A percentile compares a stretch with the other conserved stretches of the same genome.
phyloP scores from a whole-genome alignment of 2,329 filamentous ascomycete genomes.

The Diplodia intermedia region DNA sequence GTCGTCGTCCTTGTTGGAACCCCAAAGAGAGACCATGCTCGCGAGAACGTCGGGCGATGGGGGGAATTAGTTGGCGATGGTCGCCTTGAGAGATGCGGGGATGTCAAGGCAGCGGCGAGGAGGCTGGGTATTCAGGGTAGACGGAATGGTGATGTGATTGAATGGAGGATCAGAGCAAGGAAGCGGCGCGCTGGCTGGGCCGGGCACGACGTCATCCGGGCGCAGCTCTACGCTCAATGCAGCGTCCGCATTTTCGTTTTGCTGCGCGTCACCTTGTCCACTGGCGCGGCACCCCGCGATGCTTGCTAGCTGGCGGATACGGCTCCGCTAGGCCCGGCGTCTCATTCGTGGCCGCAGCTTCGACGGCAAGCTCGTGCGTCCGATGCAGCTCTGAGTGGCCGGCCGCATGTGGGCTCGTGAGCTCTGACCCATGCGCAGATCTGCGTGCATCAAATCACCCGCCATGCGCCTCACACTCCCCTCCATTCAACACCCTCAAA shows the following conservation, averaged over 20 bases:
- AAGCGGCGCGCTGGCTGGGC: constrained; percentile 7
- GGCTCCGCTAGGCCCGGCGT: background rate
- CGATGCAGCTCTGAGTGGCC: background rate
- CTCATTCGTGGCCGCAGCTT: background rate
- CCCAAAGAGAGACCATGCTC: constrained; percentile 62
- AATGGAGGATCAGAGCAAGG: constrained; percentile 28
- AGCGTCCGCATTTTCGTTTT: background rate
- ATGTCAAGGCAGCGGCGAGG: background rate
- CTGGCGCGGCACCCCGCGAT: background rate
- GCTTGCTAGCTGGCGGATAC: background rate
- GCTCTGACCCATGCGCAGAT: constrained; percentile 14
- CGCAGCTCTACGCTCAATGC: background rate
- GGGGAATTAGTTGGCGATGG: background rate
- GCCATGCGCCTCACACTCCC: background rate
- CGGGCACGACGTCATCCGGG: constrained; percentile 21
- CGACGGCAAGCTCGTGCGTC: background rate
- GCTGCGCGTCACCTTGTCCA: constrained; percentile 18
- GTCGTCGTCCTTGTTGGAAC: constrained; percentile 56
- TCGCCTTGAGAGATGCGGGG: background rate
- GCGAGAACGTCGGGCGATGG: background rate
- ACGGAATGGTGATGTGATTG: constrained; percentile 15
- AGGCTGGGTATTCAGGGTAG: background rate
- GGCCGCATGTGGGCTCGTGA: constrained; percentile 14
- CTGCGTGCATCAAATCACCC: constrained; percentile 15
- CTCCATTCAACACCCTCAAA: background rate